A percentile compares a stretch with the other conserved stretches of the same genome.
These are phyloP conservation scores for Austroboletus eburneus DNA, from an alignment of 768 basidiomycete species.

Conservation along the genomic window DNA sequence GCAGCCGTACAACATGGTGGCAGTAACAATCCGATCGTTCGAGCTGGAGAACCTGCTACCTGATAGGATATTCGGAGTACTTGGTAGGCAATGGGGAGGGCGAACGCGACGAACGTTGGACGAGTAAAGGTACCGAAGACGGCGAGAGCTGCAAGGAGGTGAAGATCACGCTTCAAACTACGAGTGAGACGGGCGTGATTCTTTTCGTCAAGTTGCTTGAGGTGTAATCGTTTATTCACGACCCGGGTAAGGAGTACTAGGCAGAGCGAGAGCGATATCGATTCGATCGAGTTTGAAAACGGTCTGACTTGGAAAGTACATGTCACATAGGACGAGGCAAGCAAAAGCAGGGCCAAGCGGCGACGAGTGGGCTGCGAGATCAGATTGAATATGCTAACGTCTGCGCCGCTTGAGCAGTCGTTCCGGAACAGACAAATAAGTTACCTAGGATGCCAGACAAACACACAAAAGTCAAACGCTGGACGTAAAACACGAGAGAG, in stretches of 20 bases:
- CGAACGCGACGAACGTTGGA: slow-evolving; percentile 34
- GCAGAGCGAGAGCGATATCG: slow-evolving; percentile 28
- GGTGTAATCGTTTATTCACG: not conserved
- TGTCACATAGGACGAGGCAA: slow-evolving; percentile 35
- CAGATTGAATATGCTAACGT: slow-evolving; percentile 23
- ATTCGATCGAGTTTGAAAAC: slow-evolving; percentile 38
- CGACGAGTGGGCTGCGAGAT: slow-evolving; percentile 15
- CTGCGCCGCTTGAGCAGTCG: slow-evolving; percentile 13
- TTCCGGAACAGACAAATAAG: not conserved
- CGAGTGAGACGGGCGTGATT: not conserved
- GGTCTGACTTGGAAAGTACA: slow-evolving; percentile 37
- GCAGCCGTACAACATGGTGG: slow-evolving; percentile 21
- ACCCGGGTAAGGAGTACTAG: slow-evolving; percentile 25
- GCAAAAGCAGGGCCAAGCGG: slow-evolving; percentile 22
- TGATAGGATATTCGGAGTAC: slow-evolving; percentile 14
- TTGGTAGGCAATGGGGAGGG: slow-evolving; percentile 29
- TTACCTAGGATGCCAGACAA: slow-evolving; percentile 34
- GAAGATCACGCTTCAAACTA: slow-evolving; percentile 15
- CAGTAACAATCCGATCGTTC: slow-evolving; percentile 8
- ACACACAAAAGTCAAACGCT: slow-evolving; percentile 30
- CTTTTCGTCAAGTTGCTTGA: not conserved
- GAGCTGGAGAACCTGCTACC: slow-evolving; percentile 8
- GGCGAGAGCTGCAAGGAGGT: slow-evolving; percentile 24
- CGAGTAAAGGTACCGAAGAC: slow-evolving; percentile 33
- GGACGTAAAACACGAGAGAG: slow-evolving; percentile 24